Evolutionary conservation across 208 protist genomes (phyloP), one percentile per base, ranked within the genome.

Genomic region (Leishmania arabica): DNA sequence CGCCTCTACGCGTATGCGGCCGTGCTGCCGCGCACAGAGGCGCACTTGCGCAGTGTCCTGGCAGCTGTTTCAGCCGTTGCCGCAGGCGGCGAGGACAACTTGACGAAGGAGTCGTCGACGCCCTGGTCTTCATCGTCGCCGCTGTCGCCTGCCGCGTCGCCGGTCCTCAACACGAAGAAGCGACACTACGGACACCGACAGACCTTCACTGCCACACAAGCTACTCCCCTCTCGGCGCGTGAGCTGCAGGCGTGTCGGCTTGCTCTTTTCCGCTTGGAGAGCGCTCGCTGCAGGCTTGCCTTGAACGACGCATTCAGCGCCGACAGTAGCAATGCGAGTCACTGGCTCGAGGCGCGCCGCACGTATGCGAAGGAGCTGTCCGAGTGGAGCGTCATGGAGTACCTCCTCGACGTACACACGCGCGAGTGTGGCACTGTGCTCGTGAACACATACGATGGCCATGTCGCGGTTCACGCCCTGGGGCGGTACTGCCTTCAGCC

Each of bases 311-410:
- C 89, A 34, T 90, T 96, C 79, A 73, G 84, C n/a, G 79, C 87
- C 11, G 77, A 85, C 70, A 84, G 85, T 47, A 81, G 78, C 34
- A 88, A 95, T 83, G 77, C 91, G 27, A 73, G 88, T 8, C 79
- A 89, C n/a, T 96, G 92, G 95, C 66, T 95, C 19, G 83, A 88
- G 9, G 82, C 82, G 60, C 85, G 86, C 21, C 89, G 90, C 72
- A 69, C 65, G 5, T 95, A 88, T 82, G 91, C 91, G 9, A 77
- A 89, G 77, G 93, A 97, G 85, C 72, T 96, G 71, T 90, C 95
- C 47, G 95, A 97, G 86, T 95, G 92, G 91, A 93, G 91, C 60
- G 86, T 95, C 51, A 58, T 96, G 51, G 82, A 93, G 76, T 97
- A 94, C 83, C 81, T 97, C 42, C 82, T 96, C 49, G 93, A 95